Evolutionary conservation across 768 basidiomycete species (phyloP), one percentile per base, ranked within the genome.

Genomic region (Inosperma sp.): DNA sequence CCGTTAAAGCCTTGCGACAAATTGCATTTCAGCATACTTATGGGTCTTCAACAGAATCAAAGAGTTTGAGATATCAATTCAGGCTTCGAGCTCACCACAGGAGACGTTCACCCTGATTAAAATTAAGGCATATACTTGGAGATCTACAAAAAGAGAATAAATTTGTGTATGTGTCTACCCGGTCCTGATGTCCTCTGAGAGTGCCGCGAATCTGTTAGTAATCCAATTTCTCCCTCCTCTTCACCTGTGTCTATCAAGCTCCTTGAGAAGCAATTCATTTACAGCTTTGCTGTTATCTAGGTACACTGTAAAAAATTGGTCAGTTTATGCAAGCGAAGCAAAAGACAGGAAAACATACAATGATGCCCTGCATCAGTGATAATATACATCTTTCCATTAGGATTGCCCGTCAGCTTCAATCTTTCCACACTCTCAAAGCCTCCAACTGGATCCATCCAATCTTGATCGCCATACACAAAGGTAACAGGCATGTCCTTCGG

Each of bases 391-490:
- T 78, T 77, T 9, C 82, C 87, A 16, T 82, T 67, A 14, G 78
- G 72, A 61, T 95, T 95, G 0, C 93, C 93, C 2, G 85, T 86
- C 54, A 76, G 72, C 19, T 82, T 79, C 49, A 96, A 72, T 33
- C 76, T 80, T 62, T 89, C 79, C 17, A 93, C 77, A 36, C 86
- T 81, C 36, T 86, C 75, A 10, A 76, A 66, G 13, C 94, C 94
- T 12, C 94, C 94, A 49, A 84, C 72, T 0, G 87, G 83, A 68
- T 96, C 93, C 94, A 96, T 96, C 94, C 94, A 95, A 67, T 95
- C 94, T 50, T 86, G 81, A 57, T 93, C 88, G 7, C 93, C 93
- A 64, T 94, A 96, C 53, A 88, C 80, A 65, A 96, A 96, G 8
- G 89, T 88, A n/a, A 96, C 74, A 5, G 92, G 92, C 19, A 94